These are phyloP conservation scores for Phanerodontia chrysosporium DNA, from an alignment of 768 basidiomycete genomes.

Conservation along the genomic window DNA sequence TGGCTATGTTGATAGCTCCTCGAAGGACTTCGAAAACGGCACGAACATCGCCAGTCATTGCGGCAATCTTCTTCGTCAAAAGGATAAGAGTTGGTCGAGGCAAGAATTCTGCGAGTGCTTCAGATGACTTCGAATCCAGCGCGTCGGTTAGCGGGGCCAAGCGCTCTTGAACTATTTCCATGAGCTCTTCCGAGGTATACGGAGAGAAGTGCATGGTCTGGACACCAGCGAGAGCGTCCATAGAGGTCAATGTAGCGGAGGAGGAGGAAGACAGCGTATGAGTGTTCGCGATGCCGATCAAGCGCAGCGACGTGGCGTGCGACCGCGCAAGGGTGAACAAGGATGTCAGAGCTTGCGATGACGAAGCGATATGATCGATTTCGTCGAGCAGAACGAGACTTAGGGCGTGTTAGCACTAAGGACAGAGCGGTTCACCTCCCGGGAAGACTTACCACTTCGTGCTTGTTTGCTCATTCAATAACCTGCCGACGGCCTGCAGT, in stretches of 20 bases:
- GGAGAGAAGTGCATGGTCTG: conserved; percentile 77
- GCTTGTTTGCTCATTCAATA: conserved; percentile 38
- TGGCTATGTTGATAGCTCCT: conserved; percentile 69
- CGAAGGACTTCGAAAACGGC: conserved; percentile 77
- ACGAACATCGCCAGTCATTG: conserved; percentile 80
- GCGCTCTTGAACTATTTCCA: conserved; percentile 62
- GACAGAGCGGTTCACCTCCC: neutral
- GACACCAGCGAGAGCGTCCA: conserved; percentile 31
- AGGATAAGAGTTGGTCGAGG: conserved; percentile 61
- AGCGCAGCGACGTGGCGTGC: conserved; percentile 48
- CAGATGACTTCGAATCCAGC: conserved; percentile 4
- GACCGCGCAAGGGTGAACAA: conserved; percentile 67
- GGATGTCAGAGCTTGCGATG: conserved; percentile 50
- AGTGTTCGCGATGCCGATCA: conserved; percentile 87
- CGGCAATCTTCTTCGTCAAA: conserved; percentile 76
- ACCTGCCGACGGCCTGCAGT: conserved; percentile 34
- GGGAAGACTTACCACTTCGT: conserved; percentile 47
- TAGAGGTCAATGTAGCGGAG: conserved; percentile 32
- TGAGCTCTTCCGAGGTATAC: conserved; percentile 69
- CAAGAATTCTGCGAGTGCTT: conserved; percentile 47
- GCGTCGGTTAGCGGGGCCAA: conserved; percentile 46
- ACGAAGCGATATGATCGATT: conserved; percentile 74
- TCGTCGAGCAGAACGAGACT: conserved; percentile 84
- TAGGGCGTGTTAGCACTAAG: neutral
- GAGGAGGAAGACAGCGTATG: conserved; percentile 69